A percentile compares a stretch with the other conserved stretches of the same genome.
Evolutionary conservation across 345 rosid species (phyloP).

Genomic region (Corchorus olitorius): DNA sequence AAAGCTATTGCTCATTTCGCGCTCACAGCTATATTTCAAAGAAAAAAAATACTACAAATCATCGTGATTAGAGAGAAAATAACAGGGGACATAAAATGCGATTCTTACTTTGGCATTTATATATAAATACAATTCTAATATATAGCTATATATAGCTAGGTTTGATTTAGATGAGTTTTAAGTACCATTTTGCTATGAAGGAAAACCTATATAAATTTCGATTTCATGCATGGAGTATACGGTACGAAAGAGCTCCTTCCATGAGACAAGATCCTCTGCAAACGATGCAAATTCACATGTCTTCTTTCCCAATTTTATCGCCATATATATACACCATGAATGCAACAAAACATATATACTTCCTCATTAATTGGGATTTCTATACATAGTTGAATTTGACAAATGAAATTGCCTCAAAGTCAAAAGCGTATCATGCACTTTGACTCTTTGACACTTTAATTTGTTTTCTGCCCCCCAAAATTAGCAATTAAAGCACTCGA

Average conservation of each 20-base stretch:
- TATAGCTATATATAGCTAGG: too few relatives aligned
- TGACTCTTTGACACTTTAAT: too few relatives aligned
- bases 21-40: background rate
- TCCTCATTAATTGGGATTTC: background rate
- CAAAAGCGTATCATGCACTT: background rate
- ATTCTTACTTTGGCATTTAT: too few relatives aligned
- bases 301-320: conserved; percentile 11
- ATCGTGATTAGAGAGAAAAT: background rate
- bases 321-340: background rate
- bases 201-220: too few relatives aligned
- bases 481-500: too few relatives aligned
- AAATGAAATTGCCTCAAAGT: background rate
- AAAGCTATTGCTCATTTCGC: background rate
- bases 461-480: too few relatives aligned
- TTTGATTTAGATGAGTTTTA: too few relatives aligned
- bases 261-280: conserved; percentile 17
- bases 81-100: background rate
- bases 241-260: conserved; percentile 18
- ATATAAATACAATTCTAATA: too few relatives aligned
- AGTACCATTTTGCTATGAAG: too few relatives aligned
- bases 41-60: background rate
- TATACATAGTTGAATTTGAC: background rate
- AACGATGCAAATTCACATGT: conserved; percentile 21
- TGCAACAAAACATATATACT: background rate
- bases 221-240: conserved; percentile 16